Base-by-base conservation (phyloP, 2,329 filamentous ascomycete genomes). In the Fusarium sp. region DNA sequence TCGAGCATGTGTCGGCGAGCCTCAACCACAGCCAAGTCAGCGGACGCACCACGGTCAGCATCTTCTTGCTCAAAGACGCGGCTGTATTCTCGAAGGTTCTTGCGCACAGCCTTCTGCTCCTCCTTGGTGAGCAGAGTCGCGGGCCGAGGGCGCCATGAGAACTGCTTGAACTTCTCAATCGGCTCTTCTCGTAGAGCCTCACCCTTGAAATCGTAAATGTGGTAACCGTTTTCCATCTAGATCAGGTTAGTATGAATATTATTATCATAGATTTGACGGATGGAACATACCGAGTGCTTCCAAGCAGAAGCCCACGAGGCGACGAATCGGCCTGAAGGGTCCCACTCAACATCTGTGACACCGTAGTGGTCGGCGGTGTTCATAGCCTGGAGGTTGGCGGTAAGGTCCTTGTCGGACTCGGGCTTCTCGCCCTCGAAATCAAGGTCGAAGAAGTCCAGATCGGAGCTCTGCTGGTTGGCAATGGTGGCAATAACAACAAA, bases 201-300 rank as follows among this genome's bases (percentile, higher is more conserved):
- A 74, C 96, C 97, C 83, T 92, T 93, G 90, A 99, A 99, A 82
- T 97, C 95, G 89, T 98, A 98, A 71, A 99, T 87, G 83, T 98
- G 96, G 88, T 98, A 99, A 74, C 96, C 96, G 82, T 98, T 99
- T 88, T 99, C 96, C 94, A 98, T 98, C 94, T 98, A 44, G 5
- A 38, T n/a, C 20, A n/a, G n/a, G 62, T 58, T 31, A 61, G 38
- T 51, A 79, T 49, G 70, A 66, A 14, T 56, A 33, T 36, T 52
- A 26, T 41, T 52, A 26, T 41, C 22, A 56, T 49, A 86, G 28
- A 18, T 41, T 31, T 17, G 14, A 11, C 10, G n/a, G 9, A 28
- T 12, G 10, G 15, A 31, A 24, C 94, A 87, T 92, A 98, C 95
- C 78, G 92, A 89, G 84, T 98, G 96, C 85, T 98, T 98, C 95